phyloP scores from a whole-genome alignment of 345 rosid genomes.

The Salix viminalis region DNA sequence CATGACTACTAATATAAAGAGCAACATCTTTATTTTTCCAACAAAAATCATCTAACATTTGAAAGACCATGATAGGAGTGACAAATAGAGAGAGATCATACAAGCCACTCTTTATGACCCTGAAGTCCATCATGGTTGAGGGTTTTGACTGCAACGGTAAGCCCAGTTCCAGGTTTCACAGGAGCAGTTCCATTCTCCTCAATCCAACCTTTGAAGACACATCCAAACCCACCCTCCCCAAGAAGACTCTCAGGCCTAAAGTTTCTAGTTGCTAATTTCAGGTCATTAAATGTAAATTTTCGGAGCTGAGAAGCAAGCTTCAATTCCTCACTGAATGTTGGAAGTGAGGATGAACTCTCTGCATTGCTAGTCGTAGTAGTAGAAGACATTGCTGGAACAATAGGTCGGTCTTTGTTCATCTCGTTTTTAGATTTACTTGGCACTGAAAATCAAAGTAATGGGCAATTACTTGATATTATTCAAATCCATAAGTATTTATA shows the following conservation, averaged over 20 bases:
- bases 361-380: constrained; percentile 16
- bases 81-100: constrained; percentile 1
- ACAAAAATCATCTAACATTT: not conserved
- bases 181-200: constrained; percentile 32
- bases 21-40: not conserved
- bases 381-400: constrained; percentile 17
- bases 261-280: constrained; percentile 26
- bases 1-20: not conserved
- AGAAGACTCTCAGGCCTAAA: constrained; percentile 32
- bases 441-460: constrained; percentile 8
- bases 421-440: constrained; percentile 20
- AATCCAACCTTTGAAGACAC: constrained; percentile 30
- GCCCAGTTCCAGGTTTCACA: constrained; percentile 31
- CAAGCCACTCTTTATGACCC: constrained; percentile 33
- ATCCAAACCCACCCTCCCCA: constrained; percentile 34
- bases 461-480: not conserved
- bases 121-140: constrained; percentile 32
- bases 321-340: constrained; percentile 28
- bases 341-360: constrained; percentile 25
- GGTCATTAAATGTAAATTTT: constrained; percentile 23
- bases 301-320: constrained; percentile 26
- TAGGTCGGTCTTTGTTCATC: constrained; percentile 17
- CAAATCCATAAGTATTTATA: not conserved
- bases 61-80: not conserved
- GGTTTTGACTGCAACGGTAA: constrained; percentile 27